Base-by-base conservation (phyloP, 768 basidiomycete species). In the Ramaria rubella region DNA sequence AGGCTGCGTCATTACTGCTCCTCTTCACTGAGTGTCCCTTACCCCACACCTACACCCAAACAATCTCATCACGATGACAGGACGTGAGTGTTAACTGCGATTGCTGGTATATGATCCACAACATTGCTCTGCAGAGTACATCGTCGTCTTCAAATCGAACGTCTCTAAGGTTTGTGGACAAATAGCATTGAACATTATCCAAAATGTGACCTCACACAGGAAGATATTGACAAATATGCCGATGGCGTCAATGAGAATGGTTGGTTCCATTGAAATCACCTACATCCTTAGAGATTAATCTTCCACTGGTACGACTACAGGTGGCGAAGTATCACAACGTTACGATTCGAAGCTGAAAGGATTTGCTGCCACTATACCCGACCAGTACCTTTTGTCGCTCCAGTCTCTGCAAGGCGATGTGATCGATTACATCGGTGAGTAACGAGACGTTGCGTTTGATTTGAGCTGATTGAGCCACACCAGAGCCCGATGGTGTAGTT, bases 61-160 rank as follows among this genome's bases (percentile, higher is more conserved):
- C n/a, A n/a, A n/a, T n/a, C n/a, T n/a, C n/a, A n/a, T n/a, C n/a
- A n/a, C n/a, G n/a, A n/a, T n/a, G n/a, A n/a, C n/a, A n/a, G n/a
- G n/a, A n/a, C n/a, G n/a, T n/a, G n/a, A n/a, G n/a, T n/a, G n/a
- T n/a, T n/a, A n/a, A n/a, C n/a, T n/a, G n/a, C n/a, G n/a, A n/a
- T n/a, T n/a, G n/a, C n/a, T n/a, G n/a, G n/a, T n/a, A n/a, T n/a
- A n/a, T n/a, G n/a, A n/a, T n/a, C n/a, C n/a, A n/a, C n/a, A n/a
- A n/a, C n/a, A n/a, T n/a, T 8, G 12, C 27, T 48, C n/a, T 48
- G 21, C 63, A 82, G 81, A 68, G 60, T 82, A 73, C 62, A 81
- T 82, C 53, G 75, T 84, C 40, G 72, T 80, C 6, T 83, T 84
- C 71, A 82, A 81, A 65, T 65, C 75, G 2, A 44, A 55, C 26